Conservation (phyloP, 805 yeast species). For the Yamadazyma ubonensis region DNA sequence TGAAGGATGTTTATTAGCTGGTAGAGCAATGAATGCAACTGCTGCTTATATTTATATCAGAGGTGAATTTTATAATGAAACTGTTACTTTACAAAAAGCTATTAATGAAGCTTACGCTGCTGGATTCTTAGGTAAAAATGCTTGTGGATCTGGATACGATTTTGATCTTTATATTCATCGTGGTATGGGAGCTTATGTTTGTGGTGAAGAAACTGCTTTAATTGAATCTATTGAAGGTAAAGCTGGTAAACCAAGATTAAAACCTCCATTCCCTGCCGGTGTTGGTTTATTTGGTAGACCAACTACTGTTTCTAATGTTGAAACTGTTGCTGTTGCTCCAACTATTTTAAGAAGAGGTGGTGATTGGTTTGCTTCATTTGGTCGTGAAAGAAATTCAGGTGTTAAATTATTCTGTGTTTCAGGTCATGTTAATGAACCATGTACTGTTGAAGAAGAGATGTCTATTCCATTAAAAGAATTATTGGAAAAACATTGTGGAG, state of each 20-base stretch:
- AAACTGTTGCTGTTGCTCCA: conserved; percentile 88
- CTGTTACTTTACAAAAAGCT: conserved; percentile 70
- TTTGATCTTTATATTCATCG: conserved; percentile 84
- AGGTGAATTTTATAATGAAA: conserved; percentile 87
- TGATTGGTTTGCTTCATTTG: conserved; percentile 80
- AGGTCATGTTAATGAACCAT: conserved; percentile 89
- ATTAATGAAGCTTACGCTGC: conserved; percentile 84
- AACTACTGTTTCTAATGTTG: conserved; percentile 87
- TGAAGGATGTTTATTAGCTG: conserved; percentile 88
- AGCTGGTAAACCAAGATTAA: conserved; percentile 90
- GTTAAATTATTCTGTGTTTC: conserved; percentile 83
- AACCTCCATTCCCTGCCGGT: conserved; percentile 95
- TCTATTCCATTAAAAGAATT: conserved; percentile 81
- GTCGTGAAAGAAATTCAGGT: conserved; percentile 82
- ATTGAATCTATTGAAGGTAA: conserved; percentile 89
- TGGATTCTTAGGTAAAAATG: conserved; percentile 78
- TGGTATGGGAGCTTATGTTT: conserved; percentile 91
- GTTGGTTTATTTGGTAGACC: conserved; percentile 91
- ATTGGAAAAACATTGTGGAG: conserved; percentile 87
- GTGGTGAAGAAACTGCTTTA: conserved; percentile 91
- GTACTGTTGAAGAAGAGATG: conserved; percentile 94
- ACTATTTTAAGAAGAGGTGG: conserved; percentile 88
- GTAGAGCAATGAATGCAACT: conserved; percentile 89
- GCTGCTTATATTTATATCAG: conserved; percentile 90
- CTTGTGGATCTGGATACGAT: conserved; percentile 84